Evolutionary conservation across 2,329 filamentous ascomycete species (phyloP), one percentile per base, ranked within the genome.

Genomic region (Alternaria alternata): DNA sequence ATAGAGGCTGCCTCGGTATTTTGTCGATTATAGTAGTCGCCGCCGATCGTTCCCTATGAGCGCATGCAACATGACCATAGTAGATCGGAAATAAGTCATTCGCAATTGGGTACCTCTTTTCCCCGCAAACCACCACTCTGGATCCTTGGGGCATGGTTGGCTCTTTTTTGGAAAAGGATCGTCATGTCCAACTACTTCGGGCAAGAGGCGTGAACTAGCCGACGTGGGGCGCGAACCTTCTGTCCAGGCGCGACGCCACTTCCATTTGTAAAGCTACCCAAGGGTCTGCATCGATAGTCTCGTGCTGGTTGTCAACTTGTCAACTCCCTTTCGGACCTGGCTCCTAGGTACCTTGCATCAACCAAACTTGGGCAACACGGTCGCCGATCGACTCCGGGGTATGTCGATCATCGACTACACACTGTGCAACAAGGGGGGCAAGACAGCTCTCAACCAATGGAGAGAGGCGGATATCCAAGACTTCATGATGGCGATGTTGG

Each of bases 121-220:
- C 52, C 46, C 52, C 52, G 30, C 30, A 56, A 54, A 39, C 52
- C 52, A 42, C 32, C 32, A 30, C 7, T 22, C 18, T 60, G 52
- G 46, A n/a, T 7, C 41, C 32, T 14, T 51, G 30, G 26, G 9
- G 22, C 12, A n/a, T 16, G 32, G n/a, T 28, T n/a, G 18, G 3
- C 39, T 48, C 18, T 11, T 38, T 56, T 8, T 41, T 12, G 46
- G 44, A 14, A 36, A 47, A 38, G 20, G 52, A 56, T 56, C 51
- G 39, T n/a, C 52, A 16, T 28, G 14, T 14, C 16, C 28, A n/a
- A 38, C 42, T 32, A 2, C 11, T 51, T 59, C 4, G 14, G 51
- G 51, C 26, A 59, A 59, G 34, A 49, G 51, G 26, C 24, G 43
- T 54, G 56, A 54, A 49, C 51, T 54, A 54, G 56, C 32, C 20